phyloP scores from a whole-genome alignment of 352 stramenopile genomes.

The Globisporangium heterothallicum region DNA sequence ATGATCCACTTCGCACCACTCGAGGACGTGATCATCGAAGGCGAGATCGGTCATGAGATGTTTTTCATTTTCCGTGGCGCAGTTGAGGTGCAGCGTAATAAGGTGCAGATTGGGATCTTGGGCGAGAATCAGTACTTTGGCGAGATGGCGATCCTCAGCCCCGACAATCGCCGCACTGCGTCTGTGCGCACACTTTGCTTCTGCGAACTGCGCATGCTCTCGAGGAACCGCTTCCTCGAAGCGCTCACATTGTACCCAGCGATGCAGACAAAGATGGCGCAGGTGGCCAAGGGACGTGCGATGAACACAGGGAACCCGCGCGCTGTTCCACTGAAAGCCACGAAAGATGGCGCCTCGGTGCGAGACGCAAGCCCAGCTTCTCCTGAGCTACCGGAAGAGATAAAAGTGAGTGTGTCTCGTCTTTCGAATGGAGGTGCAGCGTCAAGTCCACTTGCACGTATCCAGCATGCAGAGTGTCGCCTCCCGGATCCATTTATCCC shows the following conservation, averaged over 20 bases:
- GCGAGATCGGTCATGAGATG: constrained; percentile 81
- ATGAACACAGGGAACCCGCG: constrained; percentile 11
- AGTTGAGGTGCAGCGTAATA: constrained; percentile 60
- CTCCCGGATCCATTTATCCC: constrained; percentile 19
- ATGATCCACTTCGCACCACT: constrained; percentile 78
- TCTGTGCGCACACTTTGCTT: constrained; percentile 76
- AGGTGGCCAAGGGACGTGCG: constrained; percentile 32
- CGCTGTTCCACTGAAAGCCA: constrained; percentile 10
- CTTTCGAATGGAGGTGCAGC: constrained; percentile 10
- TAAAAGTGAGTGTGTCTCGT: constrained; percentile 2
- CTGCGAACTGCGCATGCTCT: constrained; percentile 78
- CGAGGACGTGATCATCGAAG: constrained; percentile 76
- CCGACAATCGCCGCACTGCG: constrained; percentile 63
- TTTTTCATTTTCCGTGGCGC: constrained; percentile 83
- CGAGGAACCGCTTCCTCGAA: constrained; percentile 71
- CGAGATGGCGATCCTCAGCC: constrained; percentile 78
- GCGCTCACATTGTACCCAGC: constrained; percentile 62
- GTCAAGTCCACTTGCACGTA: constrained; percentile 9
- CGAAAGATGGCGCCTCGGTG: constrained; percentile 18
- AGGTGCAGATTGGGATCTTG: constrained; percentile 55
- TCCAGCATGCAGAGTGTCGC: constrained; percentile 21
- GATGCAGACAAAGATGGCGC: constrained; percentile 58
- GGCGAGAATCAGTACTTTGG: constrained; percentile 82
- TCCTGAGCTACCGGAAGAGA: background rate
- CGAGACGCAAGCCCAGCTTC: background rate